Evolutionary conservation across 495 filamentous ascomycete species (phyloP).

Genomic region (Aspergillus cavernicola): DNA sequence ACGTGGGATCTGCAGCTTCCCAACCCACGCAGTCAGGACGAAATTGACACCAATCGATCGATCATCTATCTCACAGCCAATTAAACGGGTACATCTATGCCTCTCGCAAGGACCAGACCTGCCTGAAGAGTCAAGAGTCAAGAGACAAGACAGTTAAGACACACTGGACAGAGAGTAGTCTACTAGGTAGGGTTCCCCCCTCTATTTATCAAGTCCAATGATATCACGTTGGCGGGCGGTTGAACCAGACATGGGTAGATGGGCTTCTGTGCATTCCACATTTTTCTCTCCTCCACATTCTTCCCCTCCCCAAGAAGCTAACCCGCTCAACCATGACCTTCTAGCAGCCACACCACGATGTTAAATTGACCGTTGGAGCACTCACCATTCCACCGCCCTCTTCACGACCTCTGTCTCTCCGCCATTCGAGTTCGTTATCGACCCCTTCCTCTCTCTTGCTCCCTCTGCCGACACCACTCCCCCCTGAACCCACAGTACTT

Average conservation of each 20-base stretch:
- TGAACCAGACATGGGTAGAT: constrained; percentile 15
- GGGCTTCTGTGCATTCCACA: no score
- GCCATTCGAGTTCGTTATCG: constrained; percentile 12
- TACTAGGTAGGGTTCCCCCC: constrained; percentile 1
- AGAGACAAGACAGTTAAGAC: no score
- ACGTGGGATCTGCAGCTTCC: constrained; percentile 18
- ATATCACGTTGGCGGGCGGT: constrained; percentile 18
- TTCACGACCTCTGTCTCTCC: constrained; percentile 4
- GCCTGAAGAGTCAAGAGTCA: no score
- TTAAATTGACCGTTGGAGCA: constrained; percentile 17
- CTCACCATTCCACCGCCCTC: constrained; percentile 16
- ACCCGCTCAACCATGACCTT: constrained; percentile 17
- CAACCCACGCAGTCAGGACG: constrained; percentile 11
- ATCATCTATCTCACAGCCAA: constrained; percentile 3
- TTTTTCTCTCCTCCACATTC: no score
- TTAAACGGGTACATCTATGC: constrained; percentile 1
- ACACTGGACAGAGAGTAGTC: no score
- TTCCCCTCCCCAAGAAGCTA: constrained; percentile 14
- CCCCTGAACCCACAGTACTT: constrained; percentile 13
- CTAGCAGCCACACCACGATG: constrained; percentile 15
- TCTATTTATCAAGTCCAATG: constrained; percentile 10
- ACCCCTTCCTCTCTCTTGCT: constrained; percentile 4
- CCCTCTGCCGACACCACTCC: constrained; percentile 19
- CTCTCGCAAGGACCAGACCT: constrained; percentile 17
- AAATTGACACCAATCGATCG: constrained; percentile 7